phyloP scores from a whole-genome alignment of 768 basidiomycete species.

The Filobasidium wieringae region DNA sequence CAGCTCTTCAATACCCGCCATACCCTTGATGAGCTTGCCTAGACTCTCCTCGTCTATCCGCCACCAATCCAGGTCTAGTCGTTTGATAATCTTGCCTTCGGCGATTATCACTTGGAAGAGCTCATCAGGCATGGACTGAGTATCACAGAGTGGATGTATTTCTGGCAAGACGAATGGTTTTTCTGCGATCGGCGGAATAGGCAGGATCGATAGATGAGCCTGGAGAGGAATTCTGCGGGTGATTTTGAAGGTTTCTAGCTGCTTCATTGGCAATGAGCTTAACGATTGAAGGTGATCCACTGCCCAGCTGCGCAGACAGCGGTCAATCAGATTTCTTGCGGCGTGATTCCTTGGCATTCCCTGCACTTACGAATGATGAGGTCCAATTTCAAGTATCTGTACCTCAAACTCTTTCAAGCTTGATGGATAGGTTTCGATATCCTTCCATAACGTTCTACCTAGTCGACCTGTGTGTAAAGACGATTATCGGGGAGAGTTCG shows the following conservation, averaged over 20 bases:
- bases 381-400: background rate
- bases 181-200: background rate
- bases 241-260: background rate
- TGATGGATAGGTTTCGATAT: background rate
- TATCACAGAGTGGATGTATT: background rate
- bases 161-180: background rate
- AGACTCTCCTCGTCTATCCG: constrained; percentile 1
- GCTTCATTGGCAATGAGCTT: background rate
- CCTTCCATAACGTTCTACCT: background rate
- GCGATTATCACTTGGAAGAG: background rate
- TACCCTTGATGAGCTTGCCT: background rate
- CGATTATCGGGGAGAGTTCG: too few species aligned
- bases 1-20: background rate
- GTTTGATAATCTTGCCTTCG: background rate
- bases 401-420: background rate
- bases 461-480: background rate
- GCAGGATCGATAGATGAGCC: background rate
- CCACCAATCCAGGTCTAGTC: constrained; percentile 1
- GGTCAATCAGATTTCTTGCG: background rate
- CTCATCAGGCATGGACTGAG: background rate
- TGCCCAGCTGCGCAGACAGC: background rate
- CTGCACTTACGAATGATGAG: background rate
- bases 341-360: background rate
- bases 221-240: background rate
- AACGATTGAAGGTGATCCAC: background rate